Percentiles rank a stretch among this genome's conserved stretches.
These are phyloP conservation scores for Fusarium sp. DNA, from an alignment of 2,329 filamentous ascomycete genomes.

Conservation along the genomic window DNA sequence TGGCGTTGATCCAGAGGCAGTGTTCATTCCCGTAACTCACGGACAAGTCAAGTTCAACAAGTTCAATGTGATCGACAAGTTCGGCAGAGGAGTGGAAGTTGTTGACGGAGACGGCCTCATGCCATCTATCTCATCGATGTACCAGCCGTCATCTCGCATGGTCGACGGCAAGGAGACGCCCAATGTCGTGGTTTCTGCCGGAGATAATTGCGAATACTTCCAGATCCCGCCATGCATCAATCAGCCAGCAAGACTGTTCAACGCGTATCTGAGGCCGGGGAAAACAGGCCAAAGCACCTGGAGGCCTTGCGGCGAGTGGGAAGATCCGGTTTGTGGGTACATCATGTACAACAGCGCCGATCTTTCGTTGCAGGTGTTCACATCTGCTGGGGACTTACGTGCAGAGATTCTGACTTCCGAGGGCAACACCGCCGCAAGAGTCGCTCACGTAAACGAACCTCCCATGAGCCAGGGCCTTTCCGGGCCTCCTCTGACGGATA, in stretches of 20 bases:
- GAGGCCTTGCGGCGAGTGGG: background rate
- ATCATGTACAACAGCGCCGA: background rate
- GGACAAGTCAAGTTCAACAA: fast-evolving
- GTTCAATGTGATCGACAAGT: background rate
- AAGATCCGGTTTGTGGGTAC: background rate
- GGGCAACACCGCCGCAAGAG: fast-evolving
- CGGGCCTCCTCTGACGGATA: background rate
- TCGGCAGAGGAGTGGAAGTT: background rate
- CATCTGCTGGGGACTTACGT: background rate
- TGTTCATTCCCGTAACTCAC: background rate
- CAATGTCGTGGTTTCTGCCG: fast-evolving
- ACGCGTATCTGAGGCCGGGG: background rate
- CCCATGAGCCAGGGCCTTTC: background rate
- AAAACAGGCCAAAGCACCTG: fast-evolving
- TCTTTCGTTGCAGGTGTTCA: background rate
- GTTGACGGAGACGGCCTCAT: background rate
- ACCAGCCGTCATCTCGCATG: background rate
- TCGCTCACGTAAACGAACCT: fast-evolving
- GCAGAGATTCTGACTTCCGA: background rate
- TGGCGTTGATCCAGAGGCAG: background rate
- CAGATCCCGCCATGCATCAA: background rate
- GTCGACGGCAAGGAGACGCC: background rate
- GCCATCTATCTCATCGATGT: background rate
- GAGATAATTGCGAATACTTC: background rate
- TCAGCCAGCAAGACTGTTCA: background rate